phyloP scores from a whole-genome alignment of 140 eudicot species.

The Ambrosia hybrid region DNA sequence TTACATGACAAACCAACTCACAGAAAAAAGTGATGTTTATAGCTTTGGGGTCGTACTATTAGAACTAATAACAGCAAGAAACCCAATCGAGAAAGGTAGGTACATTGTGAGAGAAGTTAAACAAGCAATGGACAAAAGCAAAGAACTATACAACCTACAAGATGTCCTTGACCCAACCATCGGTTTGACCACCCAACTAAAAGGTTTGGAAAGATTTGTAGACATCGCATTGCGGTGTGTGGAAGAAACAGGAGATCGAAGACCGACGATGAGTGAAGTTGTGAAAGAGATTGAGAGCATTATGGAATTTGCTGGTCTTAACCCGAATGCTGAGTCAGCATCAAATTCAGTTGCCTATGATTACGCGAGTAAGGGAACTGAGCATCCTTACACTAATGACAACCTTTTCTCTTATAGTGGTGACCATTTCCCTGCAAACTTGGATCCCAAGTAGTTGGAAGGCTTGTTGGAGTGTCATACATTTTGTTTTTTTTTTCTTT shows the following conservation, averaged over 20 bases:
- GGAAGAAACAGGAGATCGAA: conserved; percentile 42
- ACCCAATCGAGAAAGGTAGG: conserved; percentile 64
- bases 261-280: conserved; percentile 69
- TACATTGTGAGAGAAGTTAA: conserved; percentile 59
- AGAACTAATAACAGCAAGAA: conserved; percentile 57
- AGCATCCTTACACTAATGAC: conserved; percentile 42
- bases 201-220: conserved; percentile 54
- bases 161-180: conserved; percentile 55
- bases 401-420: conserved; percentile 40
- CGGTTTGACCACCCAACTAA: conserved; percentile 33
- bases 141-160: conserved; percentile 45
- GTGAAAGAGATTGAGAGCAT: conserved; percentile 62
- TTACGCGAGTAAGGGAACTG: conserved; percentile 20
- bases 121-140: conserved; percentile 46
- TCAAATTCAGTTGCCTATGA: conserved; percentile 30
- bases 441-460: conserved; percentile 37
- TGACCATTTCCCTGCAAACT: conserved; percentile 27
- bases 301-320: conserved; percentile 51
- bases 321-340: conserved; percentile 40
- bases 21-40: conserved; percentile 69
- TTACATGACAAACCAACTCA: conserved; percentile 33
- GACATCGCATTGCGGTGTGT: conserved; percentile 55
- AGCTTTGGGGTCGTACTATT: conserved; percentile 63
- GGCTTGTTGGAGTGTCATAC: neutral
- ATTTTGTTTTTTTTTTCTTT: too few relatives aligned